phyloP scores from a whole-genome alignment of 31 red algal species.

The Bonnemaisonia californica region DNA sequence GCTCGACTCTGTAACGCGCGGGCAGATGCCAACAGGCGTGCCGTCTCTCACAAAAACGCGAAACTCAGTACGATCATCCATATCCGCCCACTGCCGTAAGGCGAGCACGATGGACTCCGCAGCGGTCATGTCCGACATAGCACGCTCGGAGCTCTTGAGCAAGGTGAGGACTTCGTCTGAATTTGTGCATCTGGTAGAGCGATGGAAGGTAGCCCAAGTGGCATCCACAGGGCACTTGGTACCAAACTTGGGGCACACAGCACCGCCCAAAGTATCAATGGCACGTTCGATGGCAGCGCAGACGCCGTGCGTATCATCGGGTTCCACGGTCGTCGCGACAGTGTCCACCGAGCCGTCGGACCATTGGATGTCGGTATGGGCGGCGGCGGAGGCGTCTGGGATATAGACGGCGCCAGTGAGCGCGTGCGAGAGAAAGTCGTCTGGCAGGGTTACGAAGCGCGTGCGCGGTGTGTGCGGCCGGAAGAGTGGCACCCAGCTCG shows the following conservation, averaged over 20 bases:
- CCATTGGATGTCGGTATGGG: constrained; percentile 14
- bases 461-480: constrained; percentile 37
- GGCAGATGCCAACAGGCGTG: constrained; percentile 28
- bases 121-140: constrained; percentile 10
- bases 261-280: constrained; percentile 37
- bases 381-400: not conserved
- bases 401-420: constrained; percentile 26
- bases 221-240: constrained; percentile 36
- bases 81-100: constrained; percentile 49
- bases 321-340: not conserved
- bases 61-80: constrained; percentile 49
- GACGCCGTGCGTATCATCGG: not conserved
- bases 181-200: constrained; percentile 46
- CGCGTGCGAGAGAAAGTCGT: not conserved
- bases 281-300: not conserved
- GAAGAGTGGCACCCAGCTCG: constrained; percentile 39
- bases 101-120: constrained; percentile 12
- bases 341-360: constrained; percentile 20
- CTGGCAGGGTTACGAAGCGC: constrained; percentile 24
- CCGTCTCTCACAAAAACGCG: constrained; percentile 42
- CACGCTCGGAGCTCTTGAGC: constrained; percentile 54
- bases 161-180: constrained; percentile 45
- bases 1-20: constrained; percentile 11
- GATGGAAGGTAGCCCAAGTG: constrained; percentile 45
- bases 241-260: constrained; percentile 45